Evolutionary conservation across 2,329 filamentous ascomycete species (phyloP).

Genomic region (Aspergillus glaucus): DNA sequence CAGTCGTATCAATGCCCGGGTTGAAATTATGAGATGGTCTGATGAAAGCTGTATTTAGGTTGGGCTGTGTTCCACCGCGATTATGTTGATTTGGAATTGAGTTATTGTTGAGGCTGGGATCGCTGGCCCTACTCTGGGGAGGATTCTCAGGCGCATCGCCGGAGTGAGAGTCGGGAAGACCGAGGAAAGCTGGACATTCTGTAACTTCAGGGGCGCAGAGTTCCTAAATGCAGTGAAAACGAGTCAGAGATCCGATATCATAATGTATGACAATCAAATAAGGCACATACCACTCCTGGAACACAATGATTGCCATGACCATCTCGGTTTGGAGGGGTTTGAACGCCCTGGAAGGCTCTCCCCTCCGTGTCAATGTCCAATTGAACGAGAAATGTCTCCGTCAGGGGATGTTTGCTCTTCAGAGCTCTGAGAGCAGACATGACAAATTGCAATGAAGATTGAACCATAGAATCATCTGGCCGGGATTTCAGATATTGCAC

Average conservation of each 20-base stretch:
- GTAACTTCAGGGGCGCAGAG: background rate
- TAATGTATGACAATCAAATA: background rate
- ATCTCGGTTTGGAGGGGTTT: background rate
- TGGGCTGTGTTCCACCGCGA: constrained; percentile 4
- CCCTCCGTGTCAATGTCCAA: constrained; percentile 83
- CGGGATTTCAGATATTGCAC: constrained; percentile 92
- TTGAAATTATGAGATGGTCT: constrained; percentile 4
- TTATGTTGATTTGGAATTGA: constrained; percentile 23
- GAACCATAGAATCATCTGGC: constrained; percentile 72
- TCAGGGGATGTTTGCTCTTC: constrained; percentile 81
- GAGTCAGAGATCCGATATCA: background rate
- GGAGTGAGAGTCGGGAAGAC: background rate
- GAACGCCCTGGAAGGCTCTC: constrained; percentile 24
- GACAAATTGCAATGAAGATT: constrained; percentile 81
- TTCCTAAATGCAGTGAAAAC: background rate
- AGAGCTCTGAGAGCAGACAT: constrained; percentile 84
- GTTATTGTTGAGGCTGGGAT: constrained; percentile 3
- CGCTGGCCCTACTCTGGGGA: background rate
- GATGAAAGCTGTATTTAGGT: background rate
- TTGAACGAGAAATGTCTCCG: constrained; percentile 90
- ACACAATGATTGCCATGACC: background rate
- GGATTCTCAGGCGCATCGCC: background rate
- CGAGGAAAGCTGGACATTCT: background rate
- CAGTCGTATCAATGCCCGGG: background rate
- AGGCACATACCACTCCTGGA: background rate